Conservation (phyloP, 1,284 basidiomycete genomes). For the Exobasidium cylindrosporum region DNA sequence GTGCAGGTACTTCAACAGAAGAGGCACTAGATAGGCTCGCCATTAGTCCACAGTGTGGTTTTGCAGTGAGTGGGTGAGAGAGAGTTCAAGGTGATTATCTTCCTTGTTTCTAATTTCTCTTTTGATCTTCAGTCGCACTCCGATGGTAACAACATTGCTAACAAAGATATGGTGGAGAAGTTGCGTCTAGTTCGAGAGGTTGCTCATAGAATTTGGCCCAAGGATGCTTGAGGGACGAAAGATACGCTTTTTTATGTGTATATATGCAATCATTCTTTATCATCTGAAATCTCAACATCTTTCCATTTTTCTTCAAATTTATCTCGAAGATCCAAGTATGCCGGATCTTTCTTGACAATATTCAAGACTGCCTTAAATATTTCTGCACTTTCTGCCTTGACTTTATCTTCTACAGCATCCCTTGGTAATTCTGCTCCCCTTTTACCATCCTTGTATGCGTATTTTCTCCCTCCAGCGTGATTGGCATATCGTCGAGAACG, state of each 20-base stretch:
- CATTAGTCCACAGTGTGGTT: conserved; percentile 5
- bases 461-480: conserved; percentile 29
- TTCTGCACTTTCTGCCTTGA: conserved; percentile 27
- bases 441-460: conserved; percentile 13
- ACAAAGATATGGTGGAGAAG: background rate
- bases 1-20: background rate
- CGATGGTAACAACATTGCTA: conserved; percentile 5
- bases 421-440: conserved; percentile 2
- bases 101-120: too few species aligned
- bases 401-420: conserved; percentile 17
- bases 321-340: conserved; percentile 20
- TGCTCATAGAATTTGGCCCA: conserved; percentile 1
- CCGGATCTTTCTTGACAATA: conserved; percentile 16
- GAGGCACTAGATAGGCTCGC: background rate
- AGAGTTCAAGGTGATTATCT: too few species aligned
- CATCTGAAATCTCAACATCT: background rate
- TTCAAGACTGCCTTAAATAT: conserved; percentile 23
- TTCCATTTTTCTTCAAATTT: conserved; percentile 15
- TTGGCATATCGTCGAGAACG: conserved; percentile 31
- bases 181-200: conserved; percentile 1
- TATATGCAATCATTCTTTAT: background rate
- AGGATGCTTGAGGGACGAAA: background rate
- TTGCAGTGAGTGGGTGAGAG: conserved; percentile 9
- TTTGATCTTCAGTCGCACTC: conserved; percentile 1
- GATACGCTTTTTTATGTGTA: background rate